These are phyloP conservation scores for Amaranthus tricolor DNA, from an alignment of 179 eudicot species.

Conservation along the genomic window DNA sequence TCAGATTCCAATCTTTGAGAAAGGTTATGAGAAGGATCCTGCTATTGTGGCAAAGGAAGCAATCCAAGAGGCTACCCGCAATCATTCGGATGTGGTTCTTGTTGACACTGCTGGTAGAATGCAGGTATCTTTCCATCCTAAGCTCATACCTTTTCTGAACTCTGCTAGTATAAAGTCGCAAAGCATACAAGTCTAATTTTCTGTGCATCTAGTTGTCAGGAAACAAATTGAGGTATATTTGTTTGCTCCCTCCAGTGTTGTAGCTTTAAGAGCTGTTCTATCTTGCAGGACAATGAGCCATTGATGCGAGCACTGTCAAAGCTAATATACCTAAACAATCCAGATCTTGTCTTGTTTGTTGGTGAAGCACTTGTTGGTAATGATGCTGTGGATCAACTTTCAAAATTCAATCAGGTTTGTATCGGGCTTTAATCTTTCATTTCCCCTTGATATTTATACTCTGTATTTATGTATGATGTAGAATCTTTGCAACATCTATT, in stretches of 20 bases:
- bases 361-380: constrained; percentile 99
- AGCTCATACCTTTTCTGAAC: background rate
- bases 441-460: background rate
- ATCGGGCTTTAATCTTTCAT: background rate
- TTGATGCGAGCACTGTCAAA: constrained; percentile 95
- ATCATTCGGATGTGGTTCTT: constrained; percentile 95
- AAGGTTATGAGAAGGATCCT: constrained; percentile 99
- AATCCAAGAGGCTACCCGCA: constrained; percentile 80
- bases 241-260: background rate
- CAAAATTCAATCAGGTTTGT: constrained; percentile 90
- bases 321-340: constrained; percentile 79
- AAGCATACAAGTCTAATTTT: background rate
- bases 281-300: constrained; percentile 89
- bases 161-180: background rate
- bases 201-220: no score
- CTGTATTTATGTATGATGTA: background rate
- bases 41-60: constrained; percentile 98
- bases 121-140: constrained; percentile 55
- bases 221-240: background rate
- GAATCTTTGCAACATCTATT: constrained; percentile 1
- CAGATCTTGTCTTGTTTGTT: constrained; percentile 90
- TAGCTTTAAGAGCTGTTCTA: background rate
- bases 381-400: constrained; percentile 93
- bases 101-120: constrained; percentile 98
- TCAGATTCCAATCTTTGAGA: constrained; percentile 96